phyloP scores from a whole-genome alignment of 1,139 yeast species.

The Suhomyces chickasaworum region DNA sequence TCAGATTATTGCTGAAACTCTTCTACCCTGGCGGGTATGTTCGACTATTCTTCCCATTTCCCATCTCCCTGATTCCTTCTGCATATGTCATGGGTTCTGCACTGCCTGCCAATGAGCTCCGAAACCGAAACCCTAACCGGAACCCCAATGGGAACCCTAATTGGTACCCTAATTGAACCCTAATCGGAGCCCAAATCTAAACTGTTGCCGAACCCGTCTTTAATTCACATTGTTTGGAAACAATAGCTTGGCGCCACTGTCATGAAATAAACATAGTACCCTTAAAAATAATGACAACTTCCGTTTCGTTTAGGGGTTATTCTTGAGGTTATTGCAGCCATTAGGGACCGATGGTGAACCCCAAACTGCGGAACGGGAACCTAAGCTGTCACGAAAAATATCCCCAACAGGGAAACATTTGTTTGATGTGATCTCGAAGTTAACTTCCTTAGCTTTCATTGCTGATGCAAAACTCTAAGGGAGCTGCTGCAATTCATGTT shows the following conservation, averaged over 20 bases:
- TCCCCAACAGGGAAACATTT: too few species aligned
- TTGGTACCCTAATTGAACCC: too few species aligned
- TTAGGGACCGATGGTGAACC: too few species aligned
- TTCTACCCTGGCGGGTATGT: background rate
- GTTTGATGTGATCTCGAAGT: too few species aligned
- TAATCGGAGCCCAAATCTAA: too few species aligned
- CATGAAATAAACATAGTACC: background rate
- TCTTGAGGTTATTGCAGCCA: background rate
- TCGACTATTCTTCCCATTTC: background rate
- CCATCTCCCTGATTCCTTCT: too few species aligned
- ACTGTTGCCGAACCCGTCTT: too few species aligned
- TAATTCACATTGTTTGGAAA: background rate
- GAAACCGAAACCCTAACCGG: background rate
- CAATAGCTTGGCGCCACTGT: background rate
- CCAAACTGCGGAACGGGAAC: too few species aligned
- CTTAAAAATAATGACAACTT: background rate
- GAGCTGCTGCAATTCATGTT: background rate
- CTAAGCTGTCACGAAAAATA: too few species aligned
- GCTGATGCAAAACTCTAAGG: background rate
- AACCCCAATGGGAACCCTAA: too few species aligned
- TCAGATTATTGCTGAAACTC: background rate
- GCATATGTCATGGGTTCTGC: background rate
- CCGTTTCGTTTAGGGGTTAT: background rate
- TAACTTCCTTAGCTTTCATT: too few species aligned
- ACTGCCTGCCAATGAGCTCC: background rate